These are phyloP conservation scores for Neobulgaria alba DNA, from an alignment of 2,329 filamentous ascomycete species.

Conservation along the genomic window DNA sequence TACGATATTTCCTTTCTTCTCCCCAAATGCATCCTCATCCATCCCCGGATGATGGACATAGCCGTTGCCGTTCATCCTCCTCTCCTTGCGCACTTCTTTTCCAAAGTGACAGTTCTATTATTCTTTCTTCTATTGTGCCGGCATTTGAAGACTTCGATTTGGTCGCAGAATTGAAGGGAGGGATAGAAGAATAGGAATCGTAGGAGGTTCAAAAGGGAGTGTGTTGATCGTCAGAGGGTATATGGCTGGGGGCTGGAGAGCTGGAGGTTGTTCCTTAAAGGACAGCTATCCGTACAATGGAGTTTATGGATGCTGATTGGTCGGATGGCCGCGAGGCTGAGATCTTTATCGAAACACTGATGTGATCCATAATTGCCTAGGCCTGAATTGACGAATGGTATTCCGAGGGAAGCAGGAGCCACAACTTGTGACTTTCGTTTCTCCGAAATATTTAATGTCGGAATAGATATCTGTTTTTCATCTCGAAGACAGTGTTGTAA, in stretches of 20 bases:
- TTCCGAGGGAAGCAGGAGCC: not conserved
- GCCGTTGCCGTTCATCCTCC: slow-evolving; percentile 71
- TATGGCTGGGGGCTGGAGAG: not conserved
- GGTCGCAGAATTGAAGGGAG: not conserved
- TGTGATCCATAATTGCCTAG: too few relatives aligned
- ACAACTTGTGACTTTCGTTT: not conserved
- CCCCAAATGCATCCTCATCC: slow-evolving; percentile 73
- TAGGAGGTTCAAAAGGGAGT: not conserved
- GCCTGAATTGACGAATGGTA: too few relatives aligned
- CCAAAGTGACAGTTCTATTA: not conserved
- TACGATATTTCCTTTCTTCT: slow-evolving; percentile 59
- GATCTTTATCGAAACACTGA: not conserved
- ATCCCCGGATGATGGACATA: slow-evolving; percentile 61
- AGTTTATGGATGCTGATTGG: not conserved
- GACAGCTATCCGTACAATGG: not conserved
- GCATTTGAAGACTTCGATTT: too few relatives aligned
- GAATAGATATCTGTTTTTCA: too few relatives aligned
- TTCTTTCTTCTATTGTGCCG: slow-evolving; percentile 2
- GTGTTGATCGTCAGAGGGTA: not conserved
- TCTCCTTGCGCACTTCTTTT: slow-evolving; percentile 7
- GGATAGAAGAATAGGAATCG: not conserved
- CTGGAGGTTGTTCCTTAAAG: not conserved
- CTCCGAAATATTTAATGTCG: too few relatives aligned
- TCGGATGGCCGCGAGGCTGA: not conserved
- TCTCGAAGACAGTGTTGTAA: too few relatives aligned